A percentile compares a stretch with the other conserved stretches of the same genome.
These are phyloP conservation scores for Phytophthora aleatoria DNA, from an alignment of 352 stramenopile species.

Conservation along the genomic window DNA sequence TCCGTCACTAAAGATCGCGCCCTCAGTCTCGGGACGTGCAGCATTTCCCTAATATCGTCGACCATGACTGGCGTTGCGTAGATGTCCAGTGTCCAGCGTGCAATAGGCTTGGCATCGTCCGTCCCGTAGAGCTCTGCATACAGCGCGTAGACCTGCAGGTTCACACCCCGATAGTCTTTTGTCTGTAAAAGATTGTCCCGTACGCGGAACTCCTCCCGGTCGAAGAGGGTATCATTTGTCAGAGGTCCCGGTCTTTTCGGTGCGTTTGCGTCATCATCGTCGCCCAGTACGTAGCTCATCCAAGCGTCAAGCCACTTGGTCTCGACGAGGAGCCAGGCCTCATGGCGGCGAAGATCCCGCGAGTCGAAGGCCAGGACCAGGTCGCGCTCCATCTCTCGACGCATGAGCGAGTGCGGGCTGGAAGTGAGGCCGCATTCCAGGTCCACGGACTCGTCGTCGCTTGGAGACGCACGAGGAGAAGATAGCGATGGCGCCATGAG, in stretches of 20 bases:
- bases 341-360: slow-evolving; percentile 59
- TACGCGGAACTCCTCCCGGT: slow-evolving; percentile 69
- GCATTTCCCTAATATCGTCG: slow-evolving; percentile 77
- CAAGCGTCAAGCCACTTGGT: slow-evolving; percentile 80
- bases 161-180: slow-evolving; percentile 80
- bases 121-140: slow-evolving; percentile 81
- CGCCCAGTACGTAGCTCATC: slow-evolving; percentile 80
- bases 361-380: slow-evolving; percentile 74
- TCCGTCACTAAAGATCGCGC: slow-evolving; percentile 66
- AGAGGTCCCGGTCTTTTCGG: slow-evolving; percentile 60
- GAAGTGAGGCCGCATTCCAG: slow-evolving; percentile 26
- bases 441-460: slow-evolving; percentile 19
- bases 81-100: slow-evolving; percentile 77
- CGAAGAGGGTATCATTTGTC: slow-evolving; percentile 77
- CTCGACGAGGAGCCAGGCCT: slow-evolving; percentile 83
- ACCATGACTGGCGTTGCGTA: slow-evolving; percentile 81
- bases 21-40: slow-evolving; percentile 63
- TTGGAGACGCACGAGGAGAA: slow-evolving; percentile 10
- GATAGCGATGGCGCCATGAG: slow-evolving; percentile 15
- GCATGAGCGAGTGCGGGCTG: not conserved
- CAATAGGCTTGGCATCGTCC: slow-evolving; percentile 66
- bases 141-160: slow-evolving; percentile 77
- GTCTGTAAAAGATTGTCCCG: slow-evolving; percentile 63
- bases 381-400: slow-evolving; percentile 53
- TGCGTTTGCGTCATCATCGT: slow-evolving; percentile 58